A percentile compares a stretch with the other conserved stretches of the same genome.
Evolutionary conservation across 345 rosid genomes (phyloP).

Genomic region (Salix purpurea): DNA sequence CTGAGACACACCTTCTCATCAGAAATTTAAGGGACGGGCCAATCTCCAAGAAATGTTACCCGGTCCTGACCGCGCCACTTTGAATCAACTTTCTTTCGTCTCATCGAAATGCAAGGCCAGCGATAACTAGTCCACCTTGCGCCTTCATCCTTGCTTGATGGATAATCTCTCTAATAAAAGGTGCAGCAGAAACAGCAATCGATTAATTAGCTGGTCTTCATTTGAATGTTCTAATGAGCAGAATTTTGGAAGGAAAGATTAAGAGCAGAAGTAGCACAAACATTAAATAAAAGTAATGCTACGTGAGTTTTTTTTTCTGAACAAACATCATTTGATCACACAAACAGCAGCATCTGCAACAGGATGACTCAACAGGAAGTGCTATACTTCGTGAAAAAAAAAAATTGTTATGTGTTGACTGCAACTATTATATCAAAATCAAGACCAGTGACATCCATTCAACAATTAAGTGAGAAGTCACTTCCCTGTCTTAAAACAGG

Average conservation of each 20-base stretch:
- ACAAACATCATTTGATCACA: neutral
- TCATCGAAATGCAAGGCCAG: neutral
- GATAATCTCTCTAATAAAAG: conserved; percentile 45
- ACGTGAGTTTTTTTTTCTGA: too few species aligned
- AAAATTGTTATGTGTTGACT: neutral
- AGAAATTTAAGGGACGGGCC: neutral
- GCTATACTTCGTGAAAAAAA: neutral
- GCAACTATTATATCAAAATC: neutral
- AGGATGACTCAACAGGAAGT: neutral
- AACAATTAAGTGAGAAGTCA: neutral
- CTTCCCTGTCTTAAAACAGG: neutral
- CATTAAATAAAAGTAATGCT: neutral
- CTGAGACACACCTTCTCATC: too few species aligned
- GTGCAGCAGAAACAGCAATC: neutral
- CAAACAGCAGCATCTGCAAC: neutral
- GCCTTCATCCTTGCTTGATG: conserved; percentile 34
- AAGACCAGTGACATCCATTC: neutral
- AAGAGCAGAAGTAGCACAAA: neutral
- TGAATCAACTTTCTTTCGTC: neutral
- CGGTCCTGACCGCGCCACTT: neutral
- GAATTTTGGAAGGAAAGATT: neutral
- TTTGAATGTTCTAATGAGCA: neutral
- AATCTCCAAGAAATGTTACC: neutral
- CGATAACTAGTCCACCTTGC: too few species aligned
- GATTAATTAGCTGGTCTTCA: neutral